phyloP scores from a whole-genome alignment of 2,329 filamentous ascomycete species.

The Pseudonectria buxi region DNA sequence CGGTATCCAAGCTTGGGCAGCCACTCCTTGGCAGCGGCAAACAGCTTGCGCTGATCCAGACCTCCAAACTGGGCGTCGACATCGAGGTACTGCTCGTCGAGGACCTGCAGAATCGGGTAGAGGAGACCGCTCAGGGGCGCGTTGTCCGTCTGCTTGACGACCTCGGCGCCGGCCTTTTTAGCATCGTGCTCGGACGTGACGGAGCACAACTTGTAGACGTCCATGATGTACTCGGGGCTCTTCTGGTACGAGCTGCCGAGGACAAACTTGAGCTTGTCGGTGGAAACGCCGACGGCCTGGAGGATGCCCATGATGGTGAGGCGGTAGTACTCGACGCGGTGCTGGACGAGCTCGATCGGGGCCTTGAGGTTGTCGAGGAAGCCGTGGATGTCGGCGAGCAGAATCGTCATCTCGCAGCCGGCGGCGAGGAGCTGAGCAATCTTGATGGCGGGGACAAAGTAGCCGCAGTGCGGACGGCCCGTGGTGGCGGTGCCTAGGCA shows the following conservation, averaged over 20 bases:
- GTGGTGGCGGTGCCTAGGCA: conserved; percentile 68
- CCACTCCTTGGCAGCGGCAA: conserved; percentile 76
- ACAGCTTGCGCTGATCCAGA: conserved; percentile 83
- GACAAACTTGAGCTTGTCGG: conserved; percentile 75
- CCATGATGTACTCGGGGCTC: conserved; percentile 71
- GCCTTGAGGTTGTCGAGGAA: conserved; percentile 82
- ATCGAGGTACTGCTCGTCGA: conserved; percentile 84
- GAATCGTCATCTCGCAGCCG: conserved; percentile 73
- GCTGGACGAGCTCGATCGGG: conserved; percentile 78
- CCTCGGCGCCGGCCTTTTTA: conserved; percentile 84
- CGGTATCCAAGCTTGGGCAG: conserved; percentile 81
- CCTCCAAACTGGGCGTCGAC: conserved; percentile 82
- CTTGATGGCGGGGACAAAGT: conserved; percentile 84
- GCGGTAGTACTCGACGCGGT: conserved; percentile 78
- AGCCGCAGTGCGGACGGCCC: conserved; percentile 81
- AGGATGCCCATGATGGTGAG: conserved; percentile 68
- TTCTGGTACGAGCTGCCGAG: conserved; percentile 79
- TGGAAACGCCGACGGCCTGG: conserved; percentile 69
- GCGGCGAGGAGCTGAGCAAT: conserved; percentile 81
- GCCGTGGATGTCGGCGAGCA: conserved; percentile 69
- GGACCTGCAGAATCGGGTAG: conserved; percentile 60
- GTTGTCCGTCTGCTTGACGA: conserved; percentile 86
- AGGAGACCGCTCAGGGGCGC: conserved; percentile 51
- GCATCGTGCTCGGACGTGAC: conserved; percentile 72
- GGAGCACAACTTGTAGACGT: conserved; percentile 69